A percentile compares a stretch with the other conserved stretches of the same genome.
Conservation (phyloP, 1,284 basidiomycete genomes). For the Trametes hirsuta region DNA sequence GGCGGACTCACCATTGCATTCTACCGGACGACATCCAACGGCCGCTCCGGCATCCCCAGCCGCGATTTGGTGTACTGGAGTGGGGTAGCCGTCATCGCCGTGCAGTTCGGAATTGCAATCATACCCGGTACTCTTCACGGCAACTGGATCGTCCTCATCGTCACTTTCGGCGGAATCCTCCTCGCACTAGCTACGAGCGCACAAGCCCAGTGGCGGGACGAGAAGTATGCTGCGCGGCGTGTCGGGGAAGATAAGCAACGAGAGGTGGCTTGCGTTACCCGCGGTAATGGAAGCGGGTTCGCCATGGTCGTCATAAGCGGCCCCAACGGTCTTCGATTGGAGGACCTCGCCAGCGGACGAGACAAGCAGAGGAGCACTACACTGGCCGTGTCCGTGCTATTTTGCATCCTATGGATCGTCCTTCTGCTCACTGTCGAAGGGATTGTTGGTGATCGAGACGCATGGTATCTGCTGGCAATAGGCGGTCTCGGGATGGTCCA, state of each 20-base stretch:
- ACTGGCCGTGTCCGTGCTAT: constrained; percentile 14
- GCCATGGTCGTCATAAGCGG: constrained; percentile 37
- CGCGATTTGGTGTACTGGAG: constrained; percentile 35
- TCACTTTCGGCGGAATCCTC: constrained; percentile 32
- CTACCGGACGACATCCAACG: constrained; percentile 18
- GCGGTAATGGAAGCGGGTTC: constrained; percentile 34
- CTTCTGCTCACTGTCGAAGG: constrained; percentile 28
- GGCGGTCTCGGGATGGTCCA: constrained; percentile 30
- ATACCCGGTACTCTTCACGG: constrained; percentile 31
- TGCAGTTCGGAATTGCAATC: constrained; percentile 34
- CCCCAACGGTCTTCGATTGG: constrained; percentile 30
- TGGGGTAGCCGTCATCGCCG: constrained; percentile 29
- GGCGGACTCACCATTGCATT: constrained; percentile 26
- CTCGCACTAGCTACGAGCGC: constrained; percentile 29
- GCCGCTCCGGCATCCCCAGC: constrained; percentile 26
- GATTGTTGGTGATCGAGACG: constrained; percentile 11
- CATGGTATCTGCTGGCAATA: constrained; percentile 28
- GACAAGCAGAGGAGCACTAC: constrained; percentile 18
- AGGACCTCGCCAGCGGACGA: constrained; percentile 33
- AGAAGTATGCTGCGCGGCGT: constrained; percentile 35
- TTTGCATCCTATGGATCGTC: constrained; percentile 26
- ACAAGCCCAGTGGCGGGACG: constrained; percentile 36
- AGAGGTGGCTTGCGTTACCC: constrained; percentile 34
- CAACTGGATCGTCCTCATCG: constrained; percentile 34
- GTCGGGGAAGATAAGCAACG: constrained; percentile 13